Evolutionary conservation across 2,329 filamentous ascomycete species (phyloP), one percentile per base, ranked within the genome.

Genomic region (Sclerotinia spermophila): DNA sequence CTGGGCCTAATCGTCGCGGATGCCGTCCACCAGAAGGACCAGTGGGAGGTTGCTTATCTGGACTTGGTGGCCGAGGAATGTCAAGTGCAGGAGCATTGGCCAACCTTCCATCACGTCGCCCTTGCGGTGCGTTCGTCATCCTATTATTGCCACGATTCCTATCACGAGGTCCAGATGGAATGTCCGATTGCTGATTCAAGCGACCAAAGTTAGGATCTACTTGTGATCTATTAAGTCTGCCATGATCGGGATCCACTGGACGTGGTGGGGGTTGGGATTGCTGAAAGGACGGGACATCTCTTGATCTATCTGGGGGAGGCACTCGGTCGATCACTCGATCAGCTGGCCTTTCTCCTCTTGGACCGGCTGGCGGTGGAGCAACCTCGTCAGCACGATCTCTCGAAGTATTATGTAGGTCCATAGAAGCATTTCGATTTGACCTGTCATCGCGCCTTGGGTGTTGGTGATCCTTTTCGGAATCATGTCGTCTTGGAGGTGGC

Each of bases 181-280:
- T 79, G 55, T 81, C 83, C 79, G 64, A 84, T 81, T 65, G 83
- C 2, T 84, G 81, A 72, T 87, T 89, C 62, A 90, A 81, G 2
- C 88, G 86, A 40, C 88, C 88, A 75, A 90, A 90, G 70, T 86
- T 88, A 24, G 86, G 85, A 77, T 90, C 88, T 73, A 88, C 85
- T 72, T 86, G 84, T 69, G 81, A 75, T 70, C 76, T 76, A 66
- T 78, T 82, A 30, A 84, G 75, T 73, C 84, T 81, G 51, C 83
- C 82, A 74, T 86, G 84, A 60, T 88, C 86, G 4, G 81, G 74
- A 42, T 89, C 87, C 33, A 75, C 59, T 2, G 79, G 78, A 53
- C 82, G 82, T 35, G 81, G 71, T 38, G 77, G 66, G 60, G 79
- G 72, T 45, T 78, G 81, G 55, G 76, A 80, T 44, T 75, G 72